Percentiles rank a stretch among this genome's conserved stretches.
phyloP scores from a whole-genome alignment of 2,329 filamentous ascomycete genomes.

The Karstenula rhodostoma region DNA sequence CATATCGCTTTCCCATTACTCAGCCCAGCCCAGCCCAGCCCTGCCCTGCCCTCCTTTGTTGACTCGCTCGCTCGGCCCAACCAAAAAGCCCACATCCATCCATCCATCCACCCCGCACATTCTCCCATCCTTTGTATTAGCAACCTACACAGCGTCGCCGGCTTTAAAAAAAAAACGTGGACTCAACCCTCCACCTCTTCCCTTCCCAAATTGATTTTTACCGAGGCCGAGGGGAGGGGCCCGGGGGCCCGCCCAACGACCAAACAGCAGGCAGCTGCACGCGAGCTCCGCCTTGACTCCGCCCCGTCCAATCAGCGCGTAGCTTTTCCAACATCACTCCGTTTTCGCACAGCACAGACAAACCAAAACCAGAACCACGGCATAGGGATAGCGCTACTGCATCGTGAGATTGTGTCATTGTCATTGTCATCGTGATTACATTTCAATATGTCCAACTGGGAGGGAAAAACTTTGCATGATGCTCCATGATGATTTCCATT shows the following conservation, averaged over 20 bases:
- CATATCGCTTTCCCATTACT: too few species aligned
- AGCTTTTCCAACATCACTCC: constrained; percentile 8
- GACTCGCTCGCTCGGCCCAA: too few species aligned
- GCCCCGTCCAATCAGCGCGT: not conserved
- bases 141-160: too few species aligned
- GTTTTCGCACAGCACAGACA: not conserved
- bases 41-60: too few species aligned
- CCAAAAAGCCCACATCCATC: too few species aligned
- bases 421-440: not conserved
- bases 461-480: not conserved
- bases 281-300: not conserved
- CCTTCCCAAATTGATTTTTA: not conserved
- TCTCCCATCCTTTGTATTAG: too few species aligned
- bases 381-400: not conserved
- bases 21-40: too few species aligned
- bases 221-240: too few species aligned
- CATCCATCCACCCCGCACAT: too few species aligned
- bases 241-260: too few species aligned
- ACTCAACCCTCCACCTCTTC: constrained; percentile 3
- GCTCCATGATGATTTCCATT: not conserved
- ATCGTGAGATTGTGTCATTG: too few species aligned
- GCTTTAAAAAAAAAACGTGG: too few species aligned
- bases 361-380: constrained; percentile 2
- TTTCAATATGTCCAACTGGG: not conserved
- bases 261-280: not conserved